These are phyloP conservation scores for Phlebiopsis flavidoalba DNA, from an alignment of 768 basidiomycete genomes.

Conservation along the genomic window DNA sequence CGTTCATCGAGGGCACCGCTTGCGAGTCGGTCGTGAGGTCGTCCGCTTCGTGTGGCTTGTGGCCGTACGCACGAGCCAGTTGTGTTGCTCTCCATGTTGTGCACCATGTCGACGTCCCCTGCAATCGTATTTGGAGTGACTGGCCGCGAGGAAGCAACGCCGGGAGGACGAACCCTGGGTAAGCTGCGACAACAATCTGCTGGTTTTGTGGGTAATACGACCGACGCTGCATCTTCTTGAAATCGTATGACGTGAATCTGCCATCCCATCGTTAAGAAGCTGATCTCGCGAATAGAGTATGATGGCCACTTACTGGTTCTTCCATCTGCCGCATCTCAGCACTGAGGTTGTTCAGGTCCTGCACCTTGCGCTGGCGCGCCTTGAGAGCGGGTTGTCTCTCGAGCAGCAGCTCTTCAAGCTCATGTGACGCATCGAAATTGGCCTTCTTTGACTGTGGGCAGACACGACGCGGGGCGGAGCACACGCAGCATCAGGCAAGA, in stretches of 20 bases:
- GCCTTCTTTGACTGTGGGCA: constrained; percentile 88
- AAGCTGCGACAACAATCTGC: constrained; percentile 50
- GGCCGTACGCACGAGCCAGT: constrained; percentile 19
- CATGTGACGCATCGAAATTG: constrained; percentile 98
- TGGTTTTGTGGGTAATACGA: constrained; percentile 89
- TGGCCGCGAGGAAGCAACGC: constrained; percentile 65
- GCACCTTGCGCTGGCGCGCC: constrained; percentile 86
- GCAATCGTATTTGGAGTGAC: constrained; percentile 49
- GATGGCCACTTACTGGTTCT: constrained; percentile 70
- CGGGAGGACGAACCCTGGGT: constrained; percentile 75
- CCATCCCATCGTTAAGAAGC: neutral
- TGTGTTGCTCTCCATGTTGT: constrained; percentile 12
- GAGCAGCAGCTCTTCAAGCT: constrained; percentile 90
- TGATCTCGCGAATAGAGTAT: neutral
- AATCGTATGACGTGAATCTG: constrained; percentile 91
- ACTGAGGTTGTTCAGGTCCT: constrained; percentile 75
- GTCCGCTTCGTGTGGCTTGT: constrained; percentile 15
- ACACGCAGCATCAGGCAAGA: neutral
- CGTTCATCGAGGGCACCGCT: constrained; percentile 11
- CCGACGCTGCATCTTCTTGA: constrained; percentile 84
- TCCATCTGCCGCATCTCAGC: constrained; percentile 97
- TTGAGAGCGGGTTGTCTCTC: constrained; percentile 95
- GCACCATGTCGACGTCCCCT: constrained; percentile 17
- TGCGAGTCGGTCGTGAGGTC: constrained; percentile 12
- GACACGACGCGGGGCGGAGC: neutral